Evolutionary conservation across 768 basidiomycete species (phyloP).

Genomic region (Russula earlei): DNA sequence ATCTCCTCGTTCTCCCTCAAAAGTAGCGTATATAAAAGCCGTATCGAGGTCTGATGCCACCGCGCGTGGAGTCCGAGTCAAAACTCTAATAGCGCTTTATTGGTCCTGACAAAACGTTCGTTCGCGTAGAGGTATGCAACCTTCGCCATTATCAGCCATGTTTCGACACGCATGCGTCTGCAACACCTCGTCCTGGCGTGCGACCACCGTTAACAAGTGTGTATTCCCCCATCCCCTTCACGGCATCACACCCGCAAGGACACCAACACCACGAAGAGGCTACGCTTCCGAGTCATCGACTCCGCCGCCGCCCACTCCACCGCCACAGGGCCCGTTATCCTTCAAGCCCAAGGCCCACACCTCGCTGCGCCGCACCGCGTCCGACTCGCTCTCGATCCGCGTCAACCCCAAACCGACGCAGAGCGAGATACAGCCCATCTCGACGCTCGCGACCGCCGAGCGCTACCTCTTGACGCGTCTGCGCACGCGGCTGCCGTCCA

Average conservation of each 20-base stretch:
- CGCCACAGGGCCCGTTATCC: not conserved
- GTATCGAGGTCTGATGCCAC: too few relatives aligned
- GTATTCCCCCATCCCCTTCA: not conserved
- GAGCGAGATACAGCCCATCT: conserved; percentile 67
- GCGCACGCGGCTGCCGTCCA: conserved; percentile 41
- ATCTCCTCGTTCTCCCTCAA: not conserved
- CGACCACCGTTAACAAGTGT: not conserved
- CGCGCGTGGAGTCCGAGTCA: not conserved
- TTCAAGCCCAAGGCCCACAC: conserved; percentile 74
- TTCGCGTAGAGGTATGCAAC: not conserved
- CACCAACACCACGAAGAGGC: not conserved
- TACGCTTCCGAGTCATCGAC: conserved; percentile 8
- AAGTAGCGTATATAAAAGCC: conserved; percentile 4
- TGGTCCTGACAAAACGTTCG: not conserved
- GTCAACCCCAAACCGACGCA: conserved; percentile 80
- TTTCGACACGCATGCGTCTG: not conserved
- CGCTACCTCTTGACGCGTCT: conserved; percentile 64
- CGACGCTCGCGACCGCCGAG: conserved; percentile 82
- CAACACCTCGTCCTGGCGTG: not conserved
- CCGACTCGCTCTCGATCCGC: conserved; percentile 79
- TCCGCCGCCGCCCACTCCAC: too few relatives aligned
- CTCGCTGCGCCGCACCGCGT: conserved; percentile 71
- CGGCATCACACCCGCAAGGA: not conserved
- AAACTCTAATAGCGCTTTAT: not conserved
- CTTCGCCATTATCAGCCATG: not conserved